Evolutionary conservation across 257 asterid genomes (phyloP).

Genomic region (Coffea canephora): DNA sequence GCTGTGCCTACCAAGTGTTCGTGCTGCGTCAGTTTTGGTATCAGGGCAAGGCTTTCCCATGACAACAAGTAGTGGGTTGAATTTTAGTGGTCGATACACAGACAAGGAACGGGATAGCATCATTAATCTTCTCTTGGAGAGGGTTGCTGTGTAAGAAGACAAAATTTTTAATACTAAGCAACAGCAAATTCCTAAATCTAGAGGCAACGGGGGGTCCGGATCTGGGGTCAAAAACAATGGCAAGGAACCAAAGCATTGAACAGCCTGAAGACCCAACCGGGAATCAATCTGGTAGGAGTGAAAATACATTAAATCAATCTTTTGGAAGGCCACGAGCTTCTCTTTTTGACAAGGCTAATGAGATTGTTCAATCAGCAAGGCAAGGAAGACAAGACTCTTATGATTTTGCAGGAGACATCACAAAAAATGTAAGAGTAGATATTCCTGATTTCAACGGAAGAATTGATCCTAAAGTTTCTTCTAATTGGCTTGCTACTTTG

Average conservation of each 20-base stretch:
- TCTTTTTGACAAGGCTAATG: background rate
- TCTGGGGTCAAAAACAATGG: background rate
- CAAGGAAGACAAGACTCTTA: background rate
- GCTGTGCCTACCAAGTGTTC: background rate
- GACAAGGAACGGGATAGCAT: background rate
- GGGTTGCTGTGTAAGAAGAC: background rate
- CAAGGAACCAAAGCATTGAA: too few relatives aligned
- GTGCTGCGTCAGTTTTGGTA: background rate
- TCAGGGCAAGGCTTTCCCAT: background rate
- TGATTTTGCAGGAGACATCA: background rate
- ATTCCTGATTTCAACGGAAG: background rate
- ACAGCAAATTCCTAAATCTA: background rate
- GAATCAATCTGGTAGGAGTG: background rate
- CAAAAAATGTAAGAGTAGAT: background rate
- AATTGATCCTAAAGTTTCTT: background rate
- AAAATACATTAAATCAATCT: background rate
- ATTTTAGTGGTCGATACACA: background rate
- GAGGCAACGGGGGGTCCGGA: background rate
- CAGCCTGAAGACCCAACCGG: accelerated
- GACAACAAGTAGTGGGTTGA: background rate
- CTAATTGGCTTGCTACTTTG: background rate
- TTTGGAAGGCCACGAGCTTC: background rate
- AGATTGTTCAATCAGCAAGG: background rate
- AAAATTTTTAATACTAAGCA: background rate
- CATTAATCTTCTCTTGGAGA: background rate